Evolutionary conservation across 768 basidiomycete genomes (phyloP), one percentile per base, ranked within the genome.

Genomic region (Megacollybia marginata): DNA sequence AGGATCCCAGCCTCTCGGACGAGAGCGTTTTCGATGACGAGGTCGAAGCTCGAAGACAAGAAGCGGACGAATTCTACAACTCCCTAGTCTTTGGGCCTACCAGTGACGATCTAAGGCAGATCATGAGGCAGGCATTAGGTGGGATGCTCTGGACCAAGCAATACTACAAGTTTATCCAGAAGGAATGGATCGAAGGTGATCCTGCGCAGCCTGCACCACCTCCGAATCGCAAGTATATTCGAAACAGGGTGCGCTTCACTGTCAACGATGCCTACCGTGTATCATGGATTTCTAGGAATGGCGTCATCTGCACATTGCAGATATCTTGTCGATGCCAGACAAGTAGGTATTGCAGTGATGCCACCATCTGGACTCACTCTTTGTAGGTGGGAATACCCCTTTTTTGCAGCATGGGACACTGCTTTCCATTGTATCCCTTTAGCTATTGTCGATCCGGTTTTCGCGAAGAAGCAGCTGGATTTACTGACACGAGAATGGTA

Each of bases 61-160:
- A 99, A 64, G 92, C 93, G 6, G 92, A 98, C 63, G 96, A 99
- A 67, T 99, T 99, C 63, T 99, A 97, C 66, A 73, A 76, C 36
- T 74, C 79, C 5, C 75, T 98, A 48, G 82, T 83, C 36, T 76
- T 83, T 55, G 92, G 92, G 4, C 82, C 88, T 12, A 84, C 95
- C 61, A 89, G 80, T 59, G 92, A 96, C 51, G 96, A 99, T 68
- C 69, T 98, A 58, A 85, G 83, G 63, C 94, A 95, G 65, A 88
- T 99, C 56, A 96, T 91, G 91, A 75, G 96, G 54, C 96, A 98
- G 68, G 96, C 94, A 18, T 69, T 99, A 45, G 83, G 83, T 18
- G 96, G 96, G 10, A 98, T 99, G 96, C 69, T 99, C 47, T 98
- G 96, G 95, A 92, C 90, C 43, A 99, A 98, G 70, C 96, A 98